phyloP scores from a whole-genome alignment of 2,329 filamentous ascomycete species.

The Claviceps capensis region DNA sequence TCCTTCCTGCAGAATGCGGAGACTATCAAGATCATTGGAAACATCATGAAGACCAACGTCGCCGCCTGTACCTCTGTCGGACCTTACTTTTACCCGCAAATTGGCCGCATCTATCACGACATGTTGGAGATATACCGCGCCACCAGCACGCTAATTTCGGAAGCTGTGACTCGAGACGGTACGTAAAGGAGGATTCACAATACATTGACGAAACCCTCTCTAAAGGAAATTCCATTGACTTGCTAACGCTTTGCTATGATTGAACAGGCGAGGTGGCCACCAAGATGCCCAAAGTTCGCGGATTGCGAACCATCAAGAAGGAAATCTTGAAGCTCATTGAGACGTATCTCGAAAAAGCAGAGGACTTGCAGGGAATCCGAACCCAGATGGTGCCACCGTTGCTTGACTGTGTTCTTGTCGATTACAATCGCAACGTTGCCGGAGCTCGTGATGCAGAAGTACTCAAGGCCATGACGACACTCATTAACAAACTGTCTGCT shows the following conservation, averaged over 20 bases:
- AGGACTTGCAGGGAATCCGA: constrained; percentile 87
- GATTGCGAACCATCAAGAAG: constrained; percentile 95
- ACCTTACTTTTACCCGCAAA: constrained; percentile 94
- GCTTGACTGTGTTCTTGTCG: constrained; percentile 81
- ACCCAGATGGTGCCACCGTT: constrained; percentile 91
- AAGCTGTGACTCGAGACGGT: constrained; percentile 78
- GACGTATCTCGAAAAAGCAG: constrained; percentile 94
- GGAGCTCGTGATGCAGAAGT: constrained; percentile 95
- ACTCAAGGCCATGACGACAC: constrained; percentile 91
- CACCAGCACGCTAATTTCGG: constrained; percentile 90
- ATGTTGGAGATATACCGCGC: constrained; percentile 99
- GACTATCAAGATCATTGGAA: constrained; percentile 96
- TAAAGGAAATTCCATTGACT: background rate
- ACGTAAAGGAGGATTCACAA: constrained; percentile 20
- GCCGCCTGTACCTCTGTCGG: constrained; percentile 96
- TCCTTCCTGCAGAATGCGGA: constrained; percentile 80
- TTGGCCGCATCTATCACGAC: constrained; percentile 92
- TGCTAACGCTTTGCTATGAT: background rate
- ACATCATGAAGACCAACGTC: constrained; percentile 99
- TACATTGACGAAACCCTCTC: no score
- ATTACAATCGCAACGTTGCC: constrained; percentile 94
- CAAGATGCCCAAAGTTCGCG: constrained; percentile 93
- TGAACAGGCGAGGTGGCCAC: constrained; percentile 70
- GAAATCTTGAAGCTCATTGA: constrained; percentile 97
- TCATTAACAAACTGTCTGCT: constrained; percentile 88